Evolutionary conservation across 331 rosid genomes (phyloP), one percentile per base, ranked within the genome.

Genomic region (Pyracantha coccinea): DNA sequence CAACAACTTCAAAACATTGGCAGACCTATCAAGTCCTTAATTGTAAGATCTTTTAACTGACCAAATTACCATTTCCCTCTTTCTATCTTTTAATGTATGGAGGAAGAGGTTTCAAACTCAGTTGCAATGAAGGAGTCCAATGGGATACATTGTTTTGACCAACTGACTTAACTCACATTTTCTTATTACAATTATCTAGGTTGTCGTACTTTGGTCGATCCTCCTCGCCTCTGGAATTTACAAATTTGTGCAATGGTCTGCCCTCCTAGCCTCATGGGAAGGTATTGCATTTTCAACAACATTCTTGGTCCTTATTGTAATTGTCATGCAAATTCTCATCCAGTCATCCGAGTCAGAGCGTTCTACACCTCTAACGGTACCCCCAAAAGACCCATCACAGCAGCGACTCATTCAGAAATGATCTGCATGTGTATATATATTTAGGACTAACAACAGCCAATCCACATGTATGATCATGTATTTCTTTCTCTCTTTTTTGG

Each of bases 251-350:
- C 72, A 25, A 4, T 84, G 84, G 91, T 79, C 95, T 41, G 17
- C 75, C 54, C 75, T 93, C 16, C 84, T 93, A 7, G 81, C 89
- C 28, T 79, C 98, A 6, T 93, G 95, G 97, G 21, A 83, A 77
- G 97, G 97, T 72, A 74, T 93, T 21, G 80, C 68, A 60, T 50
- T 82, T 55, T 71, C 80, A 4, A 82, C 63, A 35, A 62, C 77
- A 44, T 81, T 89, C 83, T 44, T 90, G 78, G 44, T 80, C 16
- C 66, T 90, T 10, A 74, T 90, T 16, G 67, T 74, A n/a, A 19
- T 81, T 47, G 53, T 87, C 44, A 90, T 89, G 98, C 92, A 90
- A 81, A 41, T 87, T 60, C 84, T 90, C 71, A 74, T 93, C 64
- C 90, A 79, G 9, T 86, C 93, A 8, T 87, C 97, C 0, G 82